These are phyloP conservation scores for Sungouiella blattae DNA, from an alignment of 805 yeast species.

Conservation along the genomic window DNA sequence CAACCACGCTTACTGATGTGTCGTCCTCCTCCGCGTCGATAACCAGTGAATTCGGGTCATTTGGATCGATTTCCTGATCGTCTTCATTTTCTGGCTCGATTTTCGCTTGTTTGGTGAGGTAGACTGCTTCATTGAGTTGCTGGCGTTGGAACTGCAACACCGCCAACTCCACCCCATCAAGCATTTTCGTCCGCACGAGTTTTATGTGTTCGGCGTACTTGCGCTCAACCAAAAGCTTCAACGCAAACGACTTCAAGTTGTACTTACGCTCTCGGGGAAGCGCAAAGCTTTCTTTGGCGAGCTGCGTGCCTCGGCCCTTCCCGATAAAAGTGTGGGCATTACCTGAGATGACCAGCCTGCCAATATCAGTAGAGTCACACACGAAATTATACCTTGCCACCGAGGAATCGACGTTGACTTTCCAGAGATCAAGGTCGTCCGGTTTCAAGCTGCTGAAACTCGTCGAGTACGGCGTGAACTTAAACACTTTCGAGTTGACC, in stretches of 20 bases:
- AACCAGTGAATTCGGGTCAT: conserved; percentile 1
- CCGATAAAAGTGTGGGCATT: conserved; percentile 1
- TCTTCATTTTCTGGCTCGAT: neutral
- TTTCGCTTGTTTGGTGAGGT: conserved; percentile 1
- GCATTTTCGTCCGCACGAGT: conserved; percentile 9
- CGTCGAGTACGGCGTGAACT: conserved; percentile 23
- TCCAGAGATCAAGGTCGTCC: conserved; percentile 7
- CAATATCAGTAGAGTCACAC: conserved; percentile 6
- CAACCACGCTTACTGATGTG: conserved; percentile 6
- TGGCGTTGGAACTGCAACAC: conserved; percentile 14
- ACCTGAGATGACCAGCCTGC: conserved; percentile 9
- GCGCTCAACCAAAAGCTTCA: conserved; percentile 11
- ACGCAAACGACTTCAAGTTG: conserved; percentile 12
- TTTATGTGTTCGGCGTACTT: conserved; percentile 7
- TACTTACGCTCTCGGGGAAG: conserved; percentile 15
- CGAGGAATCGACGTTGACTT: conserved; percentile 1
- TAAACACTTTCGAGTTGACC: conserved; percentile 20
- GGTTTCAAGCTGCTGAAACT: conserved; percentile 22
- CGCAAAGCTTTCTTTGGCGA: conserved; percentile 2
- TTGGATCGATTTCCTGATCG: neutral
- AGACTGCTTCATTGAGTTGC: conserved; percentile 13
- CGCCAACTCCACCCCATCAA: conserved; percentile 9
- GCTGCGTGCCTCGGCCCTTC: neutral
- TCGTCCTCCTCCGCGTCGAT: conserved; percentile 7
- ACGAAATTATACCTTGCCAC: conserved; percentile 9